Conservation (phyloP, 805 yeast genomes). For the Candida rishiriensis region DNA sequence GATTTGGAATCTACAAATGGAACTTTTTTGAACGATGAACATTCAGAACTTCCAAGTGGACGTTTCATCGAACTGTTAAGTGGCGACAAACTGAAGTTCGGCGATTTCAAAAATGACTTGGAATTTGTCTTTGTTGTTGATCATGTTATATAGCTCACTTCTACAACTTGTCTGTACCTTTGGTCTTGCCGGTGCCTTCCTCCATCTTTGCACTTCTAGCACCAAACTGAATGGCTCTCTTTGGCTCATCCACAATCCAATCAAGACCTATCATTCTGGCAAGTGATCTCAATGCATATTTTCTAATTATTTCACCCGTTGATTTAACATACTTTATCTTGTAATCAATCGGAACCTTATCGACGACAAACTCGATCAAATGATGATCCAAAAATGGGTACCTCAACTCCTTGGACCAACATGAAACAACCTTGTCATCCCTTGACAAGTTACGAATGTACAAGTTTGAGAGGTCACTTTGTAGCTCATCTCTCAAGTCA, state of each 20-base stretch:
- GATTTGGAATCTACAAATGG: slow-evolving; percentile 29
- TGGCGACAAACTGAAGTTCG: slow-evolving; percentile 24
- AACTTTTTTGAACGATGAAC: slow-evolving; percentile 25
- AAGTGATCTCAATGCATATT: slow-evolving; percentile 55
- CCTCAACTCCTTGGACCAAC: slow-evolving; percentile 86
- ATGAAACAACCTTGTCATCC: slow-evolving; percentile 83
- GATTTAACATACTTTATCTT: slow-evolving; percentile 35
- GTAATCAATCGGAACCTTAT: slow-evolving; percentile 44
- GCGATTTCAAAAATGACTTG: slow-evolving; percentile 19
- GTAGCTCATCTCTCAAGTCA: slow-evolving; percentile 54
- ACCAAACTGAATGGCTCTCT: slow-evolving; percentile 96
- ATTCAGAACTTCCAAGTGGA: slow-evolving; percentile 20
- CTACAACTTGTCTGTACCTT: slow-evolving; percentile 59
- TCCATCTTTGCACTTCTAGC: slow-evolving; percentile 93
- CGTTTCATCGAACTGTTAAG: slow-evolving; percentile 23
- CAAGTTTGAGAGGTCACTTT: slow-evolving; percentile 66
- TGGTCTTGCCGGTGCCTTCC: slow-evolving; percentile 65
- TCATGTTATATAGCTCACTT: neutral
- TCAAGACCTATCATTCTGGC: slow-evolving; percentile 43
- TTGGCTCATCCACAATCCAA: slow-evolving; percentile 67
- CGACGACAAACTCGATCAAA: slow-evolving; percentile 48
- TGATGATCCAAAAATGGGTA: slow-evolving; percentile 76
- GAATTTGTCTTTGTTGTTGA: slow-evolving; percentile 22
- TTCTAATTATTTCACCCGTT: slow-evolving; percentile 36
- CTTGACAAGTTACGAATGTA: slow-evolving; percentile 81